Evolutionary conservation across 2,329 filamentous ascomycete genomes (phyloP), one percentile per base, ranked within the genome.

Genomic region (Proliferodiscus dingleyae): DNA sequence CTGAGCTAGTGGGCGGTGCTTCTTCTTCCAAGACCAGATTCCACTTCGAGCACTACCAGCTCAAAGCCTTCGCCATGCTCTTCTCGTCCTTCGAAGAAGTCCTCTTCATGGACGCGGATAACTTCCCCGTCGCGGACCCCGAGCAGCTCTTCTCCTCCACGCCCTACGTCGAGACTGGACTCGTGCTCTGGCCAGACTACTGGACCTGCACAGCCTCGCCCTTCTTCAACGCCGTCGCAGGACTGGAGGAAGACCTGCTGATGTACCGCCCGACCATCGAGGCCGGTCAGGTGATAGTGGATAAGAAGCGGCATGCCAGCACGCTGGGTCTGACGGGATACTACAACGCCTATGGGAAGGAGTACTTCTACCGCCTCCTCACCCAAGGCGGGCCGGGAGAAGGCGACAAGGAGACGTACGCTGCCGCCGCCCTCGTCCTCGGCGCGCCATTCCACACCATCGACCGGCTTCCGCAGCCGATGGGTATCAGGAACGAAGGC

Each of bases 371-470:
- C 16, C 24, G 10, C 4, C 19, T 41, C 8, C 29, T 32, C 3
- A n/a, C 9, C 10, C 71, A 73, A 55, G 71, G 71, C 26, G 71
- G 66, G 6, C 61, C 67, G 0, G 72, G 72, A 9, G 65, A 74
- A 56, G 72, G 72, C 13, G 72, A 75, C 58, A 75, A 75, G 53
- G 72, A 75, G 52, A 74, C 71, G 0, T 74, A 75, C 51, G 55
- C 71, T 13, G 62, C 68, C 4, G 71, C 71, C 6, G 70, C 72
- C 7, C 50, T 66, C 3, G 68, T 61, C 9, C 56, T 71, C 2
- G 55, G 60, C 4, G 60, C 66, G 5, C 54, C 65, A 2, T 71
- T 66, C 53, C 71, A 72, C 51, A 54, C 47, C 4, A 46, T 57
- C 0, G 18, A 37, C 2, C 34, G 45, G 22, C n/a, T 16, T 15